Conservation (phyloP, 2,329 filamentous ascomycete genomes). For the Lojkania enalia region DNA sequence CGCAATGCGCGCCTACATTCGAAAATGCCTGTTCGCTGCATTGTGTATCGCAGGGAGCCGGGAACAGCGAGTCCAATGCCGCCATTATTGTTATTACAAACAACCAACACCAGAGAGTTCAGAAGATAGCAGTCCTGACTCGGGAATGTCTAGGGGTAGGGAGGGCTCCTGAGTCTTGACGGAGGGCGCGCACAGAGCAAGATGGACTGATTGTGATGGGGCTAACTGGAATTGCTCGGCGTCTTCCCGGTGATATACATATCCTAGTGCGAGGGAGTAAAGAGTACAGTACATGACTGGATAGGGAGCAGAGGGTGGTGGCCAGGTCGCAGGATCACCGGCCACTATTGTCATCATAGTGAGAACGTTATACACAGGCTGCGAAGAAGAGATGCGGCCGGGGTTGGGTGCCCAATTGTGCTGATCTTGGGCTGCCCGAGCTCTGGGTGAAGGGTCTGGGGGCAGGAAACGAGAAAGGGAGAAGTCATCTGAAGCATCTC, state of each 20-base stretch:
- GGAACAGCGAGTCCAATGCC: no score
- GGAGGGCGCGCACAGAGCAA: no score
- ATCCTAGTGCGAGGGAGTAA: neutral
- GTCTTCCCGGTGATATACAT: constrained; percentile 6
- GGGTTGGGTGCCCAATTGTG: constrained; percentile 19
- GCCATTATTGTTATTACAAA: no score
- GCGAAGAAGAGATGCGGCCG: constrained; percentile 6
- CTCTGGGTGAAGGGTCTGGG: neutral
- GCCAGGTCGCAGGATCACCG: constrained; percentile 2
- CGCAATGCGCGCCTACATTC: constrained; percentile 6
- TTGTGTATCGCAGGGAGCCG: no score
- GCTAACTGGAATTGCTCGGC: constrained; percentile 5
- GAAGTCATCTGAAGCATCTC: constrained; percentile 6
- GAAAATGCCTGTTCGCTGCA: no score
- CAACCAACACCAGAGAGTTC: no score
- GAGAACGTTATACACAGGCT: constrained; percentile 1
- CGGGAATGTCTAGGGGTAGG: no score
- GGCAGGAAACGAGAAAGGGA: neutral
- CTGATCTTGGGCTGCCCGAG: constrained; percentile 30
- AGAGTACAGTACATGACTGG: neutral
- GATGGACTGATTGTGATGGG: neutral
- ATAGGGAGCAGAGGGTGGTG: constrained; percentile 1
- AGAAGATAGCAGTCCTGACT: no score
- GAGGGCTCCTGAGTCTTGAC: no score
- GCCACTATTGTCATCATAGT: neutral